Evolutionary conservation across 768 basidiomycete species (phyloP), one percentile per base, ranked within the genome.

Genomic region (Lentinula boryana): DNA sequence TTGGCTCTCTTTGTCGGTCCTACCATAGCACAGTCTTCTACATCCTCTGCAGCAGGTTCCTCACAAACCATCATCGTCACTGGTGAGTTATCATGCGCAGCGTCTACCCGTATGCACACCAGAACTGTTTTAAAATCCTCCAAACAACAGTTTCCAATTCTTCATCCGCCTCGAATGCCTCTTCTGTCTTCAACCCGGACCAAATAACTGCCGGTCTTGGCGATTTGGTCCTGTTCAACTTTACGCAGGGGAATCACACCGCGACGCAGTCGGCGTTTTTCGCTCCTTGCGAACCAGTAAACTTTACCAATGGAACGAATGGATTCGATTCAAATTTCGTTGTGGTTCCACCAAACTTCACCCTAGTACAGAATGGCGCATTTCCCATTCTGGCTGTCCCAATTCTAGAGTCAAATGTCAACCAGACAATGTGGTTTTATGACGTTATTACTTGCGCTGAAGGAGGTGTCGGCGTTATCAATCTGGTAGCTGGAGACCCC

Each of bases 391-490:
- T 83, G 41, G 36, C 68, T 27, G 74, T 85, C 43, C 72, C 78
- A 18, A 76, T 87, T 66, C 65, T 68, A 48, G 60, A 67, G 9
- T 70, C 80, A 57, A 73, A 79, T 60, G 72, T 68, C 62, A 76
- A 74, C 60, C 65, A 62, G 10, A 80, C 85, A 18, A 74, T 84
- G 52, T 87, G 84, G 84, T 87, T 84, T 69, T 87, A 72, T 68
- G 86, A 87, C 72, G 67, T 64, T 62, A 78, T 77, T 63, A 79
- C 79, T 6, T 87, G 86, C 68, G 76, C 73, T 2, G 62, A 75
- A 55, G 86, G 84, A 55, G 85, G 83, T 35, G 85, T 87, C 48
- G 86, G 85, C 43, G 85, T 71, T 9, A 82, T 87, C 65, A 87
- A 87, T 65, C 23, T 56, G 38, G 55, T 56, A 4, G 64, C 76